Evolutionary conservation across 2,329 filamentous ascomycete species (phyloP).

Genomic region (Purpureocillium lavendulum): DNA sequence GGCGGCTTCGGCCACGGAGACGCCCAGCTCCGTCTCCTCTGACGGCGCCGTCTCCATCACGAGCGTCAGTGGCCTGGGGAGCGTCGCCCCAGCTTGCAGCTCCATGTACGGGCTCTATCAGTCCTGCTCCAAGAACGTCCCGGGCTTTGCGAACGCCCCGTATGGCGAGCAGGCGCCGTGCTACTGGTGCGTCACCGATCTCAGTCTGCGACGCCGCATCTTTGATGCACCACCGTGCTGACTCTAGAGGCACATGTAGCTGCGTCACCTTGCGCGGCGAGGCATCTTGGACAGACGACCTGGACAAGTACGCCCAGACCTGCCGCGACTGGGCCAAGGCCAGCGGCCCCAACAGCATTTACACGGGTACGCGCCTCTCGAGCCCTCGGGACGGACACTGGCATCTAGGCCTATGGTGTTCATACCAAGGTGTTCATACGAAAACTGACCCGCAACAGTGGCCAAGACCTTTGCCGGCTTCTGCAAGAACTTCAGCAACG

Average conservation of each 20-base stretch:
- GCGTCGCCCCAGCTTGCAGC: constrained; percentile 13
- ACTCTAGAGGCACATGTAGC: constrained; percentile 5
- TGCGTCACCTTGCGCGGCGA: constrained; percentile 11
- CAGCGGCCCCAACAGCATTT: constrained; percentile 16
- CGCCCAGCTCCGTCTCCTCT: constrained; percentile 6
- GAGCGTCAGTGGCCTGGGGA: constrained; percentile 1
- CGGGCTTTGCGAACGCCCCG: constrained; percentile 16
- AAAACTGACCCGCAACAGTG: constrained; percentile 14
- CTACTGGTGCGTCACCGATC: constrained; percentile 18
- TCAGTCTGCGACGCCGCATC: too few species aligned
- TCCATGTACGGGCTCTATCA: constrained; percentile 17
- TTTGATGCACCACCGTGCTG: neutral
- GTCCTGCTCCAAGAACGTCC: constrained; percentile 15
- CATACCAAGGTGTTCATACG: too few species aligned
- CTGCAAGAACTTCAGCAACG: constrained; percentile 20
- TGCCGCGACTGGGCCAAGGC: constrained; percentile 20
- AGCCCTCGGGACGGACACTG: neutral
- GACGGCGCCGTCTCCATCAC: neutral
- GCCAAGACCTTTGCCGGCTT: constrained; percentile 19
- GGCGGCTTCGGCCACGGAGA: constrained; percentile 3
- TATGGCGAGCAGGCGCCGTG: constrained; percentile 19
- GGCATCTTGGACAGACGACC: constrained; percentile 19
- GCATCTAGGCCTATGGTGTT: too few species aligned
- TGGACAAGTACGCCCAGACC: constrained; percentile 20
- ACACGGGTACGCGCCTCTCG: constrained; percentile 11